phyloP scores from a whole-genome alignment of 441 rosid genomes.

The Jatropha multifida region DNA sequence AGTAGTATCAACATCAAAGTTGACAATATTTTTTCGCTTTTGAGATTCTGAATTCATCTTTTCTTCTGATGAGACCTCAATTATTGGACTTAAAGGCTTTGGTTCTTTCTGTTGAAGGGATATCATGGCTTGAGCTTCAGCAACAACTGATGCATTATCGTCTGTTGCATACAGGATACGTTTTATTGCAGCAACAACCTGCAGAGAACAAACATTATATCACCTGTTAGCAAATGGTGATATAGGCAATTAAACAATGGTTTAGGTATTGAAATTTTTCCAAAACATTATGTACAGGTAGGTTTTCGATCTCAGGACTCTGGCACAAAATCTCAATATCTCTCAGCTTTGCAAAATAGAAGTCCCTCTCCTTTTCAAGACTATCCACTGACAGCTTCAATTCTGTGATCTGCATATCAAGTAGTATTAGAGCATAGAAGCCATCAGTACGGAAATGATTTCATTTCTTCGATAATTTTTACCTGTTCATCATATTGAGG shows the following conservation, averaged over 20 bases:
- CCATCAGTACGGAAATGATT: not conserved
- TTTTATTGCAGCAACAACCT: conserved; percentile 83
- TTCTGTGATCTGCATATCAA: conserved; percentile 69
- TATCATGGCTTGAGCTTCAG: conserved; percentile 71
- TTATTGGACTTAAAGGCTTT: conserved; percentile 59
- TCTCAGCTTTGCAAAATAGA: conserved; percentile 83
- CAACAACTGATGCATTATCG: conserved; percentile 59
- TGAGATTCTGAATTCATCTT: conserved; percentile 53
- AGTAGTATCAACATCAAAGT: conserved; percentile 71
- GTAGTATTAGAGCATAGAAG: conserved; percentile 19
- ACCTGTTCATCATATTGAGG: conserved; percentile 88
- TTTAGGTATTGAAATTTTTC: not conserved
- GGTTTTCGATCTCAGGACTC: conserved; percentile 57
- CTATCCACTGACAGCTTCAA: conserved; percentile 89
- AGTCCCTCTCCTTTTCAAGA: conserved; percentile 97
- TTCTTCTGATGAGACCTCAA: conserved; percentile 70
- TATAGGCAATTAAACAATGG: not conserved
- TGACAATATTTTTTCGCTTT: conserved; percentile 72
- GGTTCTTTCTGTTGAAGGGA: conserved; percentile 38
- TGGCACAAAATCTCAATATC: conserved; percentile 91
- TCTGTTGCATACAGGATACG: conserved; percentile 77
- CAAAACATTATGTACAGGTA: conserved; percentile 43
- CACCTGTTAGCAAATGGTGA: not conserved
- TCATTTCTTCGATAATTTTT: not conserved
- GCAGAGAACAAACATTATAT: conserved; percentile 19